Conservation (phyloP, 805 yeast species). For the Candida ipomoeae region DNA sequence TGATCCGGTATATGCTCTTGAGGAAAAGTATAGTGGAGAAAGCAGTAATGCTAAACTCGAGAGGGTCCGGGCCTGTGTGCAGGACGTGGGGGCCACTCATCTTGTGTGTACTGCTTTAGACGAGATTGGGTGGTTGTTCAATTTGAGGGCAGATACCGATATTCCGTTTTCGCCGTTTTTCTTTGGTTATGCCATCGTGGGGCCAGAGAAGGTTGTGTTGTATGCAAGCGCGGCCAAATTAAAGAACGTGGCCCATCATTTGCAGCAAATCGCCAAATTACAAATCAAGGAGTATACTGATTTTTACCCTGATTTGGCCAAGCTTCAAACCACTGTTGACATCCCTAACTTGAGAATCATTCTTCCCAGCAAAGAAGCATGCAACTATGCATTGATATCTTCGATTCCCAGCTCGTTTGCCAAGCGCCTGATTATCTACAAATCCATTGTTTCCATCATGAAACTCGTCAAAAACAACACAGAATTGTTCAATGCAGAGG, state of each 20-base stretch:
- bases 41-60: conserved; percentile 26
- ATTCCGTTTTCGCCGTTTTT: conserved; percentile 85
- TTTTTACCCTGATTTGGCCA: conserved; percentile 54
- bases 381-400: conserved; percentile 30
- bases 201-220: conserved; percentile 36
- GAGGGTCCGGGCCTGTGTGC: conserved; percentile 29
- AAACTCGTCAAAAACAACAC: conserved; percentile 72
- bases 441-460: conserved; percentile 40
- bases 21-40: conserved; percentile 33
- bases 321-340: conserved; percentile 20
- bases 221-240: conserved; percentile 52
- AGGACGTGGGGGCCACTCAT: conserved; percentile 19
- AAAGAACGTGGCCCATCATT: conserved; percentile 27
- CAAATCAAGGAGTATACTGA: conserved; percentile 48
- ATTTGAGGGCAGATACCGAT: conserved; percentile 72
- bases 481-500: conserved; percentile 67
- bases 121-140: conserved; percentile 88
- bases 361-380: conserved; percentile 28
- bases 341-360: conserved; percentile 20
- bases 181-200: conserved; percentile 54
- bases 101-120: conserved; percentile 72
- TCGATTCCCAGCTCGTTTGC: conserved; percentile 29
- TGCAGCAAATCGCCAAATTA: conserved; percentile 25
- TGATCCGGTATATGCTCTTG: conserved; percentile 30
- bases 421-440: conserved; percentile 21